Conservation (phyloP, 2,329 filamentous ascomycete genomes). For the Fusarium keratoplasticum region DNA sequence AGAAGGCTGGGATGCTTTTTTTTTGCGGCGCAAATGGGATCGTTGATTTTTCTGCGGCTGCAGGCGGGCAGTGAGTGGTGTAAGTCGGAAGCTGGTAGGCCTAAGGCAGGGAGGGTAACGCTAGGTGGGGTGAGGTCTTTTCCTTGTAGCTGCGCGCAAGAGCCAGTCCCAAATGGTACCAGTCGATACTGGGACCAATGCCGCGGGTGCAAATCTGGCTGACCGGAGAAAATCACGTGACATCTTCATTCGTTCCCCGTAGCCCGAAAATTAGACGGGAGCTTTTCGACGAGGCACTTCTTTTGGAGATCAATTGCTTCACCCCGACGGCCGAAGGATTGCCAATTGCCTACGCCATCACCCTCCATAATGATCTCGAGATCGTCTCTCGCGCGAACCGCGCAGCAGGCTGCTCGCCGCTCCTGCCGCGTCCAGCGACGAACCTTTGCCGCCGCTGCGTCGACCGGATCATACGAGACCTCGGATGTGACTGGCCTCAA, state of each 20-base stretch:
- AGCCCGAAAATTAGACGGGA: conserved; percentile 59
- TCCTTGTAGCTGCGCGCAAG: conserved; percentile 18
- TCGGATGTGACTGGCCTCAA: conserved; percentile 90
- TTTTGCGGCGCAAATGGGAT: conserved; percentile 40
- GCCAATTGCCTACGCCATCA: conserved; percentile 68
- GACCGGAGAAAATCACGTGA: conserved; percentile 53
- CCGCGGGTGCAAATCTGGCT: conserved; percentile 45
- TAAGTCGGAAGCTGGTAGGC: conserved; percentile 39
- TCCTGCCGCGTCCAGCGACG: conserved; percentile 68
- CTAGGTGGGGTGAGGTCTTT: conserved; percentile 40
- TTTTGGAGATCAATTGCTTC: conserved; percentile 54
- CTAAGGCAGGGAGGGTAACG: conserved; percentile 10
- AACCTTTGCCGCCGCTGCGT: conserved; percentile 69
- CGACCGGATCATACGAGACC: conserved; percentile 86
- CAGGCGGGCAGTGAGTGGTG: conserved; percentile 19
- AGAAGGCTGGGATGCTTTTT: conserved; percentile 38
- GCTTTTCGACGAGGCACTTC: conserved; percentile 58
- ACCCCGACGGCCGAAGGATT: conserved; percentile 56
- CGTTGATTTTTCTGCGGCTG: conserved; percentile 40
- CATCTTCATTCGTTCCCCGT: conserved; percentile 39
- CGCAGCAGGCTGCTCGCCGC: conserved; percentile 68
- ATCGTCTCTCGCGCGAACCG: conserved; percentile 69
- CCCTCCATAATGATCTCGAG: conserved; percentile 72
- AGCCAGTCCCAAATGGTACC: conserved; percentile 29
- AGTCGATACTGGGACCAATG: conserved; percentile 38